phyloP scores from a whole-genome alignment of 1,139 yeast species.

The Candida sp. region DNA sequence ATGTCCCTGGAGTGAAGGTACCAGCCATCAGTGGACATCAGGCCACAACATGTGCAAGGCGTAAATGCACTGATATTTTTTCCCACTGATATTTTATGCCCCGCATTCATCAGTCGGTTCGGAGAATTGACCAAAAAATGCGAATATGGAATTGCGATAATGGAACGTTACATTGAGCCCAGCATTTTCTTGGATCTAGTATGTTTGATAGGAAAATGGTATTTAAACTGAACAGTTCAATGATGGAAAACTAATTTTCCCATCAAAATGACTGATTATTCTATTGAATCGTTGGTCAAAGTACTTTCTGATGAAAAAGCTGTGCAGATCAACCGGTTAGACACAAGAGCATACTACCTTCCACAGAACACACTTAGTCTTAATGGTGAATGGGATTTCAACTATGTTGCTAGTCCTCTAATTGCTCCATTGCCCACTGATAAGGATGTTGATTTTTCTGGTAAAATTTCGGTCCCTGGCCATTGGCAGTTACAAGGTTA shows the following conservation, averaged over 20 bases:
- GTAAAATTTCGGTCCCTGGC: conserved; percentile 25
- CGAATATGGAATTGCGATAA: too few species aligned
- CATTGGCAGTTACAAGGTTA: conserved; percentile 34
- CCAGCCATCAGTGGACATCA: too few species aligned
- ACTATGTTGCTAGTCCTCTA: conserved; percentile 13
- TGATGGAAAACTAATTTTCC: too few species aligned
- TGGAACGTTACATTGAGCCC: neutral
- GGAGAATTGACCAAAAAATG: neutral
- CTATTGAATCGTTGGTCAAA: conserved; percentile 1
- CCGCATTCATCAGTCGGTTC: neutral
- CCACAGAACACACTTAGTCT: conserved; percentile 12
- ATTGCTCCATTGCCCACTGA: conserved; percentile 16
- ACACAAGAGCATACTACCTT: conserved; percentile 12
- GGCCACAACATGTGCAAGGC: too few species aligned
- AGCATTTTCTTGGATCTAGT: too few species aligned
- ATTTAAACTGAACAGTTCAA: too few species aligned
- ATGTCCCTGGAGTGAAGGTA: too few species aligned
- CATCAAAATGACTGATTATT: conserved; percentile 3
- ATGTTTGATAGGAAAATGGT: too few species aligned
- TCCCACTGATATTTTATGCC: too few species aligned
- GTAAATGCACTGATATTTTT: neutral
- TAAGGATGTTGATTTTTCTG: conserved; percentile 7
- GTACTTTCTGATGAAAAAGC: conserved; percentile 10
- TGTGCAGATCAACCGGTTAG: conserved; percentile 11
- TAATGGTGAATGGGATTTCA: conserved; percentile 29